Evolutionary conservation across 1,284 basidiomycete species (phyloP), one percentile per base, ranked within the genome.

Genomic region (Puccinia triticina): DNA sequence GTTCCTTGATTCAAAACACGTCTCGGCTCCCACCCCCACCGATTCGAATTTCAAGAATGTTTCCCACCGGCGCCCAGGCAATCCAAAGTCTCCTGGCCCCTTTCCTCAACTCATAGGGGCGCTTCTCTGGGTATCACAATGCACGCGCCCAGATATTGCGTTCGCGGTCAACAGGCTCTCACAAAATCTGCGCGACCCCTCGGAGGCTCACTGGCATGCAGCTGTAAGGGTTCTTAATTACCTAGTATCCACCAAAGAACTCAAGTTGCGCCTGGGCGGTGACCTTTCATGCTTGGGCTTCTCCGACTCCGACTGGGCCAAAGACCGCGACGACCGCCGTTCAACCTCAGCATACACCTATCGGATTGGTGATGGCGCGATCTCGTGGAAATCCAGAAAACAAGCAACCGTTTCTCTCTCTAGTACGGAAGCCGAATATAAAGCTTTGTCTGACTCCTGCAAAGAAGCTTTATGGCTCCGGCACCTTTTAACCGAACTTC

Each of bases 251-350:
- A 43, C 40, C 40, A 43, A 43, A 43, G 40, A 43, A 4, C 40
- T 43, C 40, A 43, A 43, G 12, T 12, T 71, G 8, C 11, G 37
- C 4, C 67, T 71, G 16, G 67, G 72, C 11, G 72, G 48, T 16
- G 10, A 37, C 16, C 29, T 32, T 2, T 23, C 21, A 16, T 48
- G n/a, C 26, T 46, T 23, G 23, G 72, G 72, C n/a, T 74, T 14
- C 32, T 48, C 43, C 8, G 72, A 74, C 48, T 46, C 72, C 7
- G 72, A 74, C 48, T 74, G 72, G 72, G 72, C 72, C 8, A 46
- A 53, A n/a, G 37, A 53, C 29, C 16, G 43, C 29, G 34, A 40
- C 12, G 23, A 40, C 37, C 8, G 34, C 10, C 34, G 34, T 71
- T 64, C 40, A 43, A 43, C 40, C 40, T 43, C 40, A 43, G 40